Evolutionary conservation across 1,284 basidiomycete genomes (phyloP), one percentile per base, ranked within the genome.

Genomic region (Papiliotrema fonsecae): DNA sequence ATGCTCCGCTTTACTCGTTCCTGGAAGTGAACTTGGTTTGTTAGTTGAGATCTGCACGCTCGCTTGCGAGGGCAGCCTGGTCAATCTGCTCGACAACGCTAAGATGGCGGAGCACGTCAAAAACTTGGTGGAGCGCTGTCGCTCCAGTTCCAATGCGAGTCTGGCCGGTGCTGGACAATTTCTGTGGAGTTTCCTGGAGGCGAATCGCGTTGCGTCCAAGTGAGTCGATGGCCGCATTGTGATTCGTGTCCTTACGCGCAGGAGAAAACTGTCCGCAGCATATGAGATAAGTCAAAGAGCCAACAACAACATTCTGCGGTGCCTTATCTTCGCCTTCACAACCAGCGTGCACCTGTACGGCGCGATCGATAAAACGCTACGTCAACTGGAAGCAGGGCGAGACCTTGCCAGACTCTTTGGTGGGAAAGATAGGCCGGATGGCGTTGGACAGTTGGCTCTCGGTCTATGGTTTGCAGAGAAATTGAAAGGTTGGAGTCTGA

Each of bases 241-340:
- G 6, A 4, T 13, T 19, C 26, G 31, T 42, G 5, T 28, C 10
- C 38, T 26, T 16, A 30, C 42, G 40, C 3, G 5, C 50, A 70
- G 67, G 44, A 64, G 63, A 51, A 53, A 61, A 19, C 56, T 72
- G 5, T 57, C 64, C 4, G 34, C 30, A 0, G 60, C 68, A 16
- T 69, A 67, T 44, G 60, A 66, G 19, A 47, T 65, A 18, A 45
- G 45, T 10, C 49, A 53, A 22, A 52, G 53, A 40, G 51, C 62
- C 28, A 60, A 61, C 47, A 58, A 63, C 45, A 60, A 62, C 42
- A 44, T 67, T 21, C 52, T 70, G 10, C 57, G 64, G 30, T 39
- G 51, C 2, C 51, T 72, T 26, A 63, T 70, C 19, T 72, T 70
- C 28, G 66, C 70, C 11, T 68, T 69, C 57, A 69, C 67, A 6